Evolutionary conservation across 1,284 basidiomycete genomes (phyloP).

Genomic region (Moesziomyces sp.): DNA sequence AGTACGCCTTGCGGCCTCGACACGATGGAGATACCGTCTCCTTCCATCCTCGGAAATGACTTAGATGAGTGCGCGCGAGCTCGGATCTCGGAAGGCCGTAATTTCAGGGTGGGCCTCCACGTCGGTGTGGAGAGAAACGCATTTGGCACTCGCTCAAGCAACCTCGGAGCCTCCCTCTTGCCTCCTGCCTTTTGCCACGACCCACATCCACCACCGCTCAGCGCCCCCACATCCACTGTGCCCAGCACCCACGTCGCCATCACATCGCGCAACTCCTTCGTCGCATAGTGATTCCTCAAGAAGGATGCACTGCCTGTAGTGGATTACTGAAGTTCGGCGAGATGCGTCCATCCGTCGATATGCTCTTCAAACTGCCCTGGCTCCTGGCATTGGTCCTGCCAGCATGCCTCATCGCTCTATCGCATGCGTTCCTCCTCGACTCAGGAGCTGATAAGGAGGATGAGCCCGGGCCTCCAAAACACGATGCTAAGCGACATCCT

Average conservation of each 20-base stretch:
- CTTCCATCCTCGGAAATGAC: no score
- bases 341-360: conserved; percentile 1
- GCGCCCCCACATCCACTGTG: neutral
- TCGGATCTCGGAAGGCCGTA: no score
- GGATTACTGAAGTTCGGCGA: conserved; percentile 1
- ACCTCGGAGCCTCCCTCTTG: no score
- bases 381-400: conserved; percentile 7
- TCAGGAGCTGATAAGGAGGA: conserved; percentile 5
- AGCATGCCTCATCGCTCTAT: conserved; percentile 7
- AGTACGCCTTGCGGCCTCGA: no score
- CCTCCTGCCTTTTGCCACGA: no score
- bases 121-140: no score
- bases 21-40: no score
- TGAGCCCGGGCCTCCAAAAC: neutral
- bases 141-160: no score
- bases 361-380: conserved; percentile 18
- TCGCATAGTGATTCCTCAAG: no score
- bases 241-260: neutral
- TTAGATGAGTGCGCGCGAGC: no score
- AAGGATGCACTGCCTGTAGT: neutral
- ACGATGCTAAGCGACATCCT: no score
- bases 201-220: neutral
- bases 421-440: conserved; percentile 16
- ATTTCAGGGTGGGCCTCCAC: no score
- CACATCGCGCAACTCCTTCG: neutral